Percentiles rank a stretch among this genome's conserved stretches.
phyloP scores from a whole-genome alignment of 257 asterid species.

The Primulina tabacum region DNA sequence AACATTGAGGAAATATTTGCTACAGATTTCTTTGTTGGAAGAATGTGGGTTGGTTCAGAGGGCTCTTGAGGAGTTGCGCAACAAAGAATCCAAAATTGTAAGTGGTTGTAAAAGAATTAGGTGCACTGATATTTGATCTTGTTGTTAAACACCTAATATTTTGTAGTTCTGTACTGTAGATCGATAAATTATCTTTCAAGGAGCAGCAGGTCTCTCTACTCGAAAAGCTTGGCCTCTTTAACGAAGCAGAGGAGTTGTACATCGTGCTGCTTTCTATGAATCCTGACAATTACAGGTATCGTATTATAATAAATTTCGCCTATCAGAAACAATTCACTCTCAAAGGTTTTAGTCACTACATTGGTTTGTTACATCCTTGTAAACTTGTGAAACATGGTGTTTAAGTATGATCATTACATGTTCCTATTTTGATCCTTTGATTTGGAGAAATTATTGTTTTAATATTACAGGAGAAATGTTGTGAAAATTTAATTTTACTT shows the following conservation, averaged over 20 bases:
- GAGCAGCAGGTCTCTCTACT: slow-evolving; percentile 88
- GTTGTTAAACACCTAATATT: slow-evolving; percentile 2
- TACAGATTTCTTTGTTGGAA: slow-evolving; percentile 77
- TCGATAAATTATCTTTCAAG: slow-evolving; percentile 74
- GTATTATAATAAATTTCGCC: slow-evolving; percentile 5
- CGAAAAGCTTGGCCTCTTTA: slow-evolving; percentile 68
- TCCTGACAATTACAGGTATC: slow-evolving; percentile 91
- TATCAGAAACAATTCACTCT: not conserved
- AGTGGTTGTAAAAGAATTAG: slow-evolving; percentile 34
- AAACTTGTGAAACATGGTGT: not conserved
- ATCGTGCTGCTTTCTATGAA: slow-evolving; percentile 75
- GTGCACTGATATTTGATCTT: slow-evolving; percentile 11
- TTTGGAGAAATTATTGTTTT: no score
- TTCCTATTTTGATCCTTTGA: no score
- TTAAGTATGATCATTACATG: not conserved
- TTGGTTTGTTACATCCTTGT: not conserved
- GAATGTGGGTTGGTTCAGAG: slow-evolving; percentile 82
- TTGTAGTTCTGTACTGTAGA: slow-evolving; percentile 45
- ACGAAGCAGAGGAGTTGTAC: slow-evolving; percentile 79
- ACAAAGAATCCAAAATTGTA: slow-evolving; percentile 81
- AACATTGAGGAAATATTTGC: slow-evolving; percentile 20
- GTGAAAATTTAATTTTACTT: no score
- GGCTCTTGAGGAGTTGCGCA: slow-evolving; percentile 88
- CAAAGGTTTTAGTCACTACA: not conserved
- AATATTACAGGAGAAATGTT: not conserved